Evolutionary conservation across 768 basidiomycete genomes (phyloP).

Genomic region (Trametes maxima): DNA sequence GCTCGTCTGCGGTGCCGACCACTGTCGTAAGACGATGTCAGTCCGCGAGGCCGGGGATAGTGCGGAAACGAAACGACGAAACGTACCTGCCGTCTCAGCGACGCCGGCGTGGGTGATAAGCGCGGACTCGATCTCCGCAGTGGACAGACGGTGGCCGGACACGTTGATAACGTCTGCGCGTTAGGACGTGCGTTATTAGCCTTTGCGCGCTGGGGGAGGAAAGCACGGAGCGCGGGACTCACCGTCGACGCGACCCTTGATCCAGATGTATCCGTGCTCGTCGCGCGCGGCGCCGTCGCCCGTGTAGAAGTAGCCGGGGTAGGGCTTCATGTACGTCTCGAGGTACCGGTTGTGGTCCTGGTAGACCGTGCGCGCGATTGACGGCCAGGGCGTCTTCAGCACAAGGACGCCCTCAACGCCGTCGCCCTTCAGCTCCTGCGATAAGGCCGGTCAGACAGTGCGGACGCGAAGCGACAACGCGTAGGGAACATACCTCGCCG

Average conservation of each 20-base stretch:
- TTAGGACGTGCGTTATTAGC: constrained; percentile 30
- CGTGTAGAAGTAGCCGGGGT: constrained; percentile 94
- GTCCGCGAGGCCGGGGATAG: neutral
- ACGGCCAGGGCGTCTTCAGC: constrained; percentile 90
- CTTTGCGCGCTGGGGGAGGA: neutral
- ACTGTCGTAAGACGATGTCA: constrained; percentile 41
- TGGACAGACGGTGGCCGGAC: constrained; percentile 94
- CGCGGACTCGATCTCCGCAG: constrained; percentile 97
- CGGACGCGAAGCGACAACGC: neutral
- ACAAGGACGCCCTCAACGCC: constrained; percentile 90
- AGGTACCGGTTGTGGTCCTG: constrained; percentile 85
- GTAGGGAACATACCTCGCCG: constrained; percentile 53
- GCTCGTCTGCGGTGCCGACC: constrained; percentile 82
- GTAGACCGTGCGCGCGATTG: constrained; percentile 91
- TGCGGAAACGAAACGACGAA: neutral
- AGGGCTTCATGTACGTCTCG: constrained; percentile 81
- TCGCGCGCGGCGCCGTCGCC: constrained; percentile 96
- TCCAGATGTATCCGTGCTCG: constrained; percentile 97
- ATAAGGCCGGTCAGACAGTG: neutral
- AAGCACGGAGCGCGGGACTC: constrained; percentile 33
- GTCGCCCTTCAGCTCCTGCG: constrained; percentile 69
- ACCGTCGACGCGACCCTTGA: constrained; percentile 96
- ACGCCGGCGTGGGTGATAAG: constrained; percentile 94
- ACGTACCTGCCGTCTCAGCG: constrained; percentile 83
- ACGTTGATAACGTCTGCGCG: constrained; percentile 92